These are phyloP conservation scores for Penicillium sp. DNA, from an alignment of 2,329 filamentous ascomycete genomes.

Conservation along the genomic window DNA sequence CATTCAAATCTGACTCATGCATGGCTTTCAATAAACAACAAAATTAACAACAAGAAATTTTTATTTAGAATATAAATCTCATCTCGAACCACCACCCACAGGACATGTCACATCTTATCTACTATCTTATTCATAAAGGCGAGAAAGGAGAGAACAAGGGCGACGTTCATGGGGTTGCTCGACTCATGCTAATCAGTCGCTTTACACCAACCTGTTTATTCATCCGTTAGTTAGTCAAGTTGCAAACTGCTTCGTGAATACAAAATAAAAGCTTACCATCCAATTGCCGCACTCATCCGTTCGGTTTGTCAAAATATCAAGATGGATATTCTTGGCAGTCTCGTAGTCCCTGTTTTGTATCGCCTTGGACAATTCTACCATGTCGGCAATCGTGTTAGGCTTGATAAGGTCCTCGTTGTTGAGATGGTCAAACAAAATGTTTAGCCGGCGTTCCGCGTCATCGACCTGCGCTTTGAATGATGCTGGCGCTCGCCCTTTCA, in stretches of 20 bases:
- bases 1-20: neutral
- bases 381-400: constrained; percentile 59
- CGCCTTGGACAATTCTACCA: constrained; percentile 54
- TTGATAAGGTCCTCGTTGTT: constrained; percentile 92
- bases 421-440: constrained; percentile 91
- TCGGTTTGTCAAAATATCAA: constrained; percentile 72
- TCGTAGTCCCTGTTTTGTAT: constrained; percentile 67
- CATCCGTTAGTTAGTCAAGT: neutral
- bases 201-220: constrained; percentile 65
- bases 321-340: constrained; percentile 63
- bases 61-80: neutral
- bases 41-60: neutral
- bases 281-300: constrained; percentile 78
- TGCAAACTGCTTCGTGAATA: neutral
- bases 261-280: constrained; percentile 62
- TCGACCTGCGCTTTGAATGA: constrained; percentile 84
- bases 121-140: neutral
- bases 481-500: constrained; percentile 79
- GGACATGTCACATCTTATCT: neutral
- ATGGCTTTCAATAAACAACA: neutral
- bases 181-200: constrained; percentile 74
- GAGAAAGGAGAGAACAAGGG: neutral
- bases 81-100: neutral
- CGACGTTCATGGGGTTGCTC: constrained; percentile 58
- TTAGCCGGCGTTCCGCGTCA: constrained; percentile 88